Evolutionary conservation across 495 filamentous ascomycete species (phyloP).

Genomic region (Terfezia claveryi): DNA sequence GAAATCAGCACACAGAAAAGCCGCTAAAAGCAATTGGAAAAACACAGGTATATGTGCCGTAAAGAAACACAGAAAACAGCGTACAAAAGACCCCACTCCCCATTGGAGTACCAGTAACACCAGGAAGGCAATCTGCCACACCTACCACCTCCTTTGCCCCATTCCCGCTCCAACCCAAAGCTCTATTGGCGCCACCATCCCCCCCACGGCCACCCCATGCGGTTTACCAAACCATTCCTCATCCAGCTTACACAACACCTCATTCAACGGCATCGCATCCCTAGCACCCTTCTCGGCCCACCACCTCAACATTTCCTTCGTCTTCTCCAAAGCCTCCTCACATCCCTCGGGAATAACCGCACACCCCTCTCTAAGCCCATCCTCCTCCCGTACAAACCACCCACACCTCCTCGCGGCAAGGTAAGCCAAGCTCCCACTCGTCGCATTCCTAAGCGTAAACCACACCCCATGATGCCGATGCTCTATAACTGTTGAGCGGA

Average conservation of each 20-base stretch:
- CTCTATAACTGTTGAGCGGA: slow-evolving; percentile 12
- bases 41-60: too few species aligned
- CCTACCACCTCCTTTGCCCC: too few species aligned
- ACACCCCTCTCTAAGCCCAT: too few species aligned
- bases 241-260: slow-evolving; percentile 8
- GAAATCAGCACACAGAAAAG: too few species aligned
- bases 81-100: too few species aligned
- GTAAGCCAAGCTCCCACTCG: slow-evolving; percentile 9
- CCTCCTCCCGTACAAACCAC: neutral
- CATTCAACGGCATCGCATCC: slow-evolving; percentile 10
- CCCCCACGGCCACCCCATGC: too few species aligned
- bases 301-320: slow-evolving; percentile 6
- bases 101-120: too few species aligned
- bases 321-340: slow-evolving; percentile 8
- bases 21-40: too few species aligned
- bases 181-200: too few species aligned
- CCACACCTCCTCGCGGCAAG: slow-evolving; percentile 6
- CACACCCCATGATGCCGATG: slow-evolving; percentile 14
- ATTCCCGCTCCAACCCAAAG: too few species aligned
- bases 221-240: neutral
- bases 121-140: too few species aligned
- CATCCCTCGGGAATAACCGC: slow-evolving; percentile 6
- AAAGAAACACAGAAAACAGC: too few species aligned
- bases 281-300: slow-evolving; percentile 9
- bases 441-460: slow-evolving; percentile 10